Conservation (phyloP, 2,329 filamentous ascomycete genomes). For the Colletotrichum kahawae region DNA sequence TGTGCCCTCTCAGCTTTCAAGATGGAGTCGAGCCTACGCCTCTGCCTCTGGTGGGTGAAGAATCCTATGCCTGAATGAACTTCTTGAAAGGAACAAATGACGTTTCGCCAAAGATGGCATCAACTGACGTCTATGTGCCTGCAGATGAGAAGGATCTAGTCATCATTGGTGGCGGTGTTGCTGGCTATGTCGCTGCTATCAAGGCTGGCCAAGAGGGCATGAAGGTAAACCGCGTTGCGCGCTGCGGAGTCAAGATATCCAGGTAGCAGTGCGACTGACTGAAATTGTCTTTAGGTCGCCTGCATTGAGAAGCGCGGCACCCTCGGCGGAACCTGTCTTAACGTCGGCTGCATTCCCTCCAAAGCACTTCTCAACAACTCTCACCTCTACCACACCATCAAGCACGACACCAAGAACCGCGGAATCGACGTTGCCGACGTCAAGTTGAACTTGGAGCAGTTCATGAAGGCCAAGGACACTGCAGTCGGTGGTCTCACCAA, state of each 20-base stretch:
- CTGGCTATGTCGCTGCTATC: constrained; percentile 98
- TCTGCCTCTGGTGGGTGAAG: constrained; percentile 57
- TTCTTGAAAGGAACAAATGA: not conserved
- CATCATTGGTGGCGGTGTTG: constrained; percentile 97
- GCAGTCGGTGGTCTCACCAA: constrained; percentile 91
- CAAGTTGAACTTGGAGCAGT: constrained; percentile 90
- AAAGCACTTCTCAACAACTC: constrained; percentile 99
- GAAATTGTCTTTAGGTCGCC: constrained; percentile 68
- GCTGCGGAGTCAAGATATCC: not conserved
- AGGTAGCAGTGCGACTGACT: not conserved
- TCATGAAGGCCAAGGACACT: constrained; percentile 99
- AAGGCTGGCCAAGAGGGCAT: constrained; percentile 97
- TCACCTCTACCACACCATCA: constrained; percentile 94
- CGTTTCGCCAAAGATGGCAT: not conserved
- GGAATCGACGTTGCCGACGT: constrained; percentile 98
- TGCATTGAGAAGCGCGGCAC: constrained; percentile 98
- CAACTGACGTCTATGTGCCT: constrained; percentile 25
- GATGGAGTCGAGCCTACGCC: constrained; percentile 65
- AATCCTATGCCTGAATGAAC: not conserved
- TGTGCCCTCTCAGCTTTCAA: constrained; percentile 48
- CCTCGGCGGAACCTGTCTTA: constrained; percentile 95
- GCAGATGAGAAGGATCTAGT: constrained; percentile 94
- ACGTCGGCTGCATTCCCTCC: constrained; percentile 98
- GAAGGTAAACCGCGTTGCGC: constrained; percentile 67
- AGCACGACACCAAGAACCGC: constrained; percentile 95